Base-by-base conservation (phyloP, 768 basidiomycete genomes). In the Termitomyces sp. region DNA sequence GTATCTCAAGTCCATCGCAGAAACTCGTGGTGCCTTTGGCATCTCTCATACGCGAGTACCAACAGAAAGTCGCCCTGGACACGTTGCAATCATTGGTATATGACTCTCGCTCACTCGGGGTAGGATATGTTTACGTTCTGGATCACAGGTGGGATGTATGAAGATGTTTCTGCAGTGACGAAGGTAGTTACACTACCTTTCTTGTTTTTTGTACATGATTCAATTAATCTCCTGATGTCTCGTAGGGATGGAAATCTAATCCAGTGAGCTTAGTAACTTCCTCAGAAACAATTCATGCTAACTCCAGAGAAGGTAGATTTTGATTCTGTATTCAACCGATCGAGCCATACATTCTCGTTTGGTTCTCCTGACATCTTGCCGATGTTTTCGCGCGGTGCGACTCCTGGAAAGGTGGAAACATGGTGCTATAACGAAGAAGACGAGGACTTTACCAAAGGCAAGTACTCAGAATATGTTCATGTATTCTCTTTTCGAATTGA, bases 311-410 rank as follows among this genome's bases (percentile, higher is more conserved):
- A 79, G 78, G 77, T 94, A 51, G 83, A 92, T 63, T 94, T 94
- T 67, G 92, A 94, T 69, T 92, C 90, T 1, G 84, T 94, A 14
- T 91, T 94, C 70, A 94, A 94, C 65, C 87, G 85, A 64, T 92
- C 90, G 2, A 80, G 78, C 40, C 74, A 79, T 22, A 90, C 90
- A 0, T 94, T 84, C 66, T 87, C 89, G 1, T 94, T 94, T 58
- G 92, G 92, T 0, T 90, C 88, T 2, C 92, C 92, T 0, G 92
- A 94, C 68, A 94, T 94, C 53, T 70, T 94, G 5, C 91, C 90
- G 2, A 94, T 94, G 87, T 94, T 94, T 63, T 74, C 83, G 7
- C 78, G 81, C n/a, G 89, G 90, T 18, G 88, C 90, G 0, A 76
- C 77, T 0, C 81, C 82, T 0, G 85, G 83, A 0, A 88, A 80